Evolutionary conservation across 257 asterid species (phyloP).

Genomic region (Gynochthodes officinalis): DNA sequence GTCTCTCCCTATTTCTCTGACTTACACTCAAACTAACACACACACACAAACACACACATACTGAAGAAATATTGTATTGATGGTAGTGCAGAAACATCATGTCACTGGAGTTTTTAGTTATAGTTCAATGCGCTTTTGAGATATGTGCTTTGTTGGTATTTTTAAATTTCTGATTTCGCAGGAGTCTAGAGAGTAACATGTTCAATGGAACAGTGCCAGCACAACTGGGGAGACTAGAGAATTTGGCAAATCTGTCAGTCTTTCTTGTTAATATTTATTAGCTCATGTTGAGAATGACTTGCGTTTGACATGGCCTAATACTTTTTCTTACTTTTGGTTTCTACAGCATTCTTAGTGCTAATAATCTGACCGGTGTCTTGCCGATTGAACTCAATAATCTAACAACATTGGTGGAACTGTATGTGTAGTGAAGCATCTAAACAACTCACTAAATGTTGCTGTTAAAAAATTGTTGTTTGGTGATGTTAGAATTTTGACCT

Average conservation of each 20-base stretch:
- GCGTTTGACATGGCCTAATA: not conserved
- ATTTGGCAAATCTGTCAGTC: conserved; percentile 47
- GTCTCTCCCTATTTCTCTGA: conserved; percentile 15
- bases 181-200: conserved; percentile 62
- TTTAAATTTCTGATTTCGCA: conserved; percentile 26
- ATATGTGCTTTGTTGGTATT: not conserved
- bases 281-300: not conserved
- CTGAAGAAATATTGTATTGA: not conserved
- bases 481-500: not conserved
- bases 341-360: conserved; percentile 46
- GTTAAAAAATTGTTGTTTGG: not conserved
- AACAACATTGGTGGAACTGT: conserved; percentile 44
- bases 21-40: not conserved
- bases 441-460: not conserved
- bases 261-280: not conserved
- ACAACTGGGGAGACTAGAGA: conserved; percentile 51
- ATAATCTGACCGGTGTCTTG: conserved; percentile 42
- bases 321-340: conserved; percentile 1
- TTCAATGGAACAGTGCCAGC: conserved; percentile 54
- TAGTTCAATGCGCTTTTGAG: no score
- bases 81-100: no score
- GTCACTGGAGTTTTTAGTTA: no score
- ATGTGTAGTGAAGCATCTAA: conserved; percentile 15
- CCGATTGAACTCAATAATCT: conserved; percentile 42
- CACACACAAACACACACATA: not conserved